Percentiles rank a stretch among this genome's conserved stretches.
phyloP scores from a whole-genome alignment of 2,329 filamentous ascomycete species.

The Ophiostoma piceae region DNA sequence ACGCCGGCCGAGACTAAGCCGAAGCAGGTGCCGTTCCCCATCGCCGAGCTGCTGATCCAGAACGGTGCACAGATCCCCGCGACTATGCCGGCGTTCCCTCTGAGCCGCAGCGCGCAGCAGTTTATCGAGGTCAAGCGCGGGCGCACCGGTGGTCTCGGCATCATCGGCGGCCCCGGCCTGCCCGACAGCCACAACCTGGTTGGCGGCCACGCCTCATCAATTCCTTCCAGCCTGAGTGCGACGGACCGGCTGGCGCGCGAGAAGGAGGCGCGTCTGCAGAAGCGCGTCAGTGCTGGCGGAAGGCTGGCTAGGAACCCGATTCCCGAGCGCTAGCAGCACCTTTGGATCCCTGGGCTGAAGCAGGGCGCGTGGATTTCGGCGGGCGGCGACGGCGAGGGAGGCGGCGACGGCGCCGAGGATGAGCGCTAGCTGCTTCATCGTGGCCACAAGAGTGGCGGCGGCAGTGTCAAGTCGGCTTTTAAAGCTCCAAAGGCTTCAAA shows the following conservation, averaged over 20 bases:
- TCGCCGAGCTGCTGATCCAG: conserved; percentile 86
- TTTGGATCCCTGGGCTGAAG: conserved; percentile 20
- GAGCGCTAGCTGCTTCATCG: conserved; percentile 1
- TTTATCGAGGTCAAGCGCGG: conserved; percentile 77
- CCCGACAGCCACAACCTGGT: background rate
- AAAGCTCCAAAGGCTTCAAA: background rate
- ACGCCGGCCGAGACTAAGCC: conserved; percentile 36
- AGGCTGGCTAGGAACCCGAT: conserved; percentile 62
- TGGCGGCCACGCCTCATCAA: conserved; percentile 39
- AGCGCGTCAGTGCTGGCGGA: conserved; percentile 72
- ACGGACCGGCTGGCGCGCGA: conserved; percentile 53
- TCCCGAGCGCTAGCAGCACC: conserved; percentile 51
- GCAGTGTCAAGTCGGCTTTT: background rate
- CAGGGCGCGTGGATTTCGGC: background rate
- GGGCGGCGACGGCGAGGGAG: background rate
- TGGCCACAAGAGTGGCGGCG: background rate
- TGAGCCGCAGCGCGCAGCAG: conserved; percentile 71
- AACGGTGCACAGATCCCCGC: conserved; percentile 86
- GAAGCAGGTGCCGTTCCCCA: conserved; percentile 67
- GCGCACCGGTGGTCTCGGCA: conserved; percentile 33
- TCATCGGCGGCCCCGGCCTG: background rate
- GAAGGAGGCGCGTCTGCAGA: conserved; percentile 65
- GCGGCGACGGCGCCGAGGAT: conserved; percentile 15
- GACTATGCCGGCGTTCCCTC: conserved; percentile 70
- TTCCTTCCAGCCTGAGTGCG: conserved; percentile 44